These are phyloP conservation scores for Irpex sp. DNA, from an alignment of 1,284 basidiomycete species.

Conservation along the genomic window DNA sequence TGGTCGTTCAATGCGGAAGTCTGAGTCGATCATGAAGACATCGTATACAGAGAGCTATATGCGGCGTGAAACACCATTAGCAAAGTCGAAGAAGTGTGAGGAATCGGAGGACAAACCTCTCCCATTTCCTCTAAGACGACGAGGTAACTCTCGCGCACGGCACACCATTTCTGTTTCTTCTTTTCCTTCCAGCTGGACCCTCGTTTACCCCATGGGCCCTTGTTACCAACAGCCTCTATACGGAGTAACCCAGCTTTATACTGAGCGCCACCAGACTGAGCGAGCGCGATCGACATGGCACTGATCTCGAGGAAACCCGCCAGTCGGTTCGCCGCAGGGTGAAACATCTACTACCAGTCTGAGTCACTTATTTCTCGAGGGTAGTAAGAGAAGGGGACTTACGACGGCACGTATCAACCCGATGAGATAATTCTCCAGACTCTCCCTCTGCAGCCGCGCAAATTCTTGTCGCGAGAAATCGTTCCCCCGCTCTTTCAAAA, in stretches of 20 bases:
- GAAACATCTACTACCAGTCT: constrained; percentile 78
- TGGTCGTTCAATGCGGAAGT: constrained; percentile 85
- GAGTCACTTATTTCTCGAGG: constrained; percentile 1
- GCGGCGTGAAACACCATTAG: not conserved
- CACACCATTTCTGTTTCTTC: constrained; percentile 86
- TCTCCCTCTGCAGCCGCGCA: constrained; percentile 75
- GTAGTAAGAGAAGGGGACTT: constrained; percentile 26
- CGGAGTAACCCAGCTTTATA: constrained; percentile 88
- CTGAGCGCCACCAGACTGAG: constrained; percentile 79
- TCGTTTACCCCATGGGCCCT: constrained; percentile 60
- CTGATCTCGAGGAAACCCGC: constrained; percentile 96
- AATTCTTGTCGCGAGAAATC: constrained; percentile 69
- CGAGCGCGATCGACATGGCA: constrained; percentile 81
- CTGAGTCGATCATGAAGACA: constrained; percentile 89
- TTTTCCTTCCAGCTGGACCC: constrained; percentile 64
- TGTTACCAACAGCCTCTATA: constrained; percentile 47
- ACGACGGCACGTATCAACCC: constrained; percentile 88
- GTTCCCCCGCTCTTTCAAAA: constrained; percentile 56
- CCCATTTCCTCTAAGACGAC: constrained; percentile 87
- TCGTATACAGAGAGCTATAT: constrained; percentile 78
- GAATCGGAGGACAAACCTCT: constrained; percentile 46
- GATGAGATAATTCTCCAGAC: constrained; percentile 87
- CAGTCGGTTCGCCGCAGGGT: constrained; percentile 89
- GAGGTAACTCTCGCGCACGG: constrained; percentile 91
- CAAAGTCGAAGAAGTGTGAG: too few relatives aligned